These are phyloP conservation scores for Syzygium malaccense DNA, from an alignment of 441 rosid species.

Conservation along the genomic window DNA sequence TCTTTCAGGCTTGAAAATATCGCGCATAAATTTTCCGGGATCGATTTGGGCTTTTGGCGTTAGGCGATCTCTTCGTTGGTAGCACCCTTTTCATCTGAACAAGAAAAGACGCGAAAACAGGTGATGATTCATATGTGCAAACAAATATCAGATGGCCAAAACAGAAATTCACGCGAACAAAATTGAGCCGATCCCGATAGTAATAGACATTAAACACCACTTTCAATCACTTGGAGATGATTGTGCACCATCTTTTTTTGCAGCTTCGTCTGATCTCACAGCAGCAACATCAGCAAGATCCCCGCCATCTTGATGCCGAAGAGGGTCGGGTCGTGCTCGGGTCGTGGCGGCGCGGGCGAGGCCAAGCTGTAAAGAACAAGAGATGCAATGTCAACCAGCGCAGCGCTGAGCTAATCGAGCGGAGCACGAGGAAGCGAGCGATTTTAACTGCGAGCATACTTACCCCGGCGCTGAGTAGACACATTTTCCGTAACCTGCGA, in stretches of 20 bases:
- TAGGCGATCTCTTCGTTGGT: neutral
- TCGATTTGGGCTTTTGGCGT: neutral
- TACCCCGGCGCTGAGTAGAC: conserved; percentile 47
- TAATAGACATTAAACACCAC: neutral
- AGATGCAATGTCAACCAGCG: neutral
- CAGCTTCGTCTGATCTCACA: neutral
- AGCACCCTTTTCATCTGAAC: neutral
- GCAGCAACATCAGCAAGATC: conserved; percentile 23
- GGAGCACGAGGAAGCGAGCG: neutral
- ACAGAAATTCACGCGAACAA: neutral
- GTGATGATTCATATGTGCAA: neutral
- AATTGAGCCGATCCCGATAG: neutral
- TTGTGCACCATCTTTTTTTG: neutral
- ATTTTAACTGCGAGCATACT: neutral
- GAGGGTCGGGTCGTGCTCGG: conserved; percentile 13
- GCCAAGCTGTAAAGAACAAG: conserved; percentile 9
- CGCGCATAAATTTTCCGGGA: neutral
- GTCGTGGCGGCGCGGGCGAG: conserved; percentile 30
- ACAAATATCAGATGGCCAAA: neutral
- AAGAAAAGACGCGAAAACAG: neutral
- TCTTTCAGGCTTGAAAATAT: neutral
- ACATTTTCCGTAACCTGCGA: conserved; percentile 66
- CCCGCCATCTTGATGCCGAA: conserved; percentile 28
- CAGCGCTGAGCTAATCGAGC: neutral
- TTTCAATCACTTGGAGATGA: no score